Evolutionary conservation across 106 monocot species (phyloP), one percentile per base, ranked within the genome.

Genomic region (Dactylorhiza incarnata): DNA sequence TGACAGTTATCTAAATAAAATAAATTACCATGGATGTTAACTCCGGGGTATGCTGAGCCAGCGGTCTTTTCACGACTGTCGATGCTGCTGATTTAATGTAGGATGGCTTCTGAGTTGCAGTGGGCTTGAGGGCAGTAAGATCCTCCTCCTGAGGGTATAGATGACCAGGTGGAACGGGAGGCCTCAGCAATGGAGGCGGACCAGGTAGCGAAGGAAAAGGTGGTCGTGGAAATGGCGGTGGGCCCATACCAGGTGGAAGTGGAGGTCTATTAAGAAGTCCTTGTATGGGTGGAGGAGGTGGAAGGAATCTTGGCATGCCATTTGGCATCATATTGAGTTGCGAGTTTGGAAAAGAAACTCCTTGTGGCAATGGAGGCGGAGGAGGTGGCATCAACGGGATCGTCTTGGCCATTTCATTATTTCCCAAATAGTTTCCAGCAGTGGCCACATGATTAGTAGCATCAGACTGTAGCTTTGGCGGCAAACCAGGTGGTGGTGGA

Each of bases 81-180:
- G 97, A 85, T 68, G 91, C 97, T 19, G 97, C 97, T 55, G 97
- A 94, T 51, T 91, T 99, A 1, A 99, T 89, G 88, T 91, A 99
- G 63, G 97, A 99, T 75, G 97, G 97, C 77, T 91, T 94, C 20
- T 77, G 94, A 68, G 89, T 91, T 58, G 79, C 74, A 71, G 80
- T 19, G 16, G 89, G 83, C 63, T 54, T 82, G 15, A 73, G 78
- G 6, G 75, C 29, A 68, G 52, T 62, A 47, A 75, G 45, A 78
- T 87, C 85, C 56, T 87, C 85, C 43, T 84, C 85, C 52, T 72
- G 82, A 51, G 17, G 46, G 7, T 70, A 19, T 49, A 85, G 87
- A 59, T 19, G 68, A 45, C 84, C 86, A 49, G 75, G 75, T 16
- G 73, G 59, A 66, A 89, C 13, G 22, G 85, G 83, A 43, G 85